phyloP scores from a whole-genome alignment of 331 rosid species.

The Malus hybrid region DNA sequence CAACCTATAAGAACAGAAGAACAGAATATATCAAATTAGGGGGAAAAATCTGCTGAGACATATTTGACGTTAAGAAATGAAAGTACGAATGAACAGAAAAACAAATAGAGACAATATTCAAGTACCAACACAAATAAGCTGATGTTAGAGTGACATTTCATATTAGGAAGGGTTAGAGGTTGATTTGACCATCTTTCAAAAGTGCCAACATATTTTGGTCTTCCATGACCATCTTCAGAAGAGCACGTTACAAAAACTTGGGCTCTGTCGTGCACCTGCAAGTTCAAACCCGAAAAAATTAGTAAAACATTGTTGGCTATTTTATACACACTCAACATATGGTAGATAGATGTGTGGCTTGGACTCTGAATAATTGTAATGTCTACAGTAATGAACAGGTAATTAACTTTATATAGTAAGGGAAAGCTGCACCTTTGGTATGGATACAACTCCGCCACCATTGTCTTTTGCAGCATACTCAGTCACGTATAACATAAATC shows the following conservation, averaged over 20 bases:
- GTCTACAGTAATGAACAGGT: background rate
- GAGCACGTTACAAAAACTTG: constrained; percentile 73
- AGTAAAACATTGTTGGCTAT: background rate
- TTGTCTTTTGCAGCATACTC: constrained; percentile 44
- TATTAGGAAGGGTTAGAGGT: constrained; percentile 52
- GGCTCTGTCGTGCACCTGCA: constrained; percentile 95
- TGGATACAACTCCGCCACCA: constrained; percentile 33
- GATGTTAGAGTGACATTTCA: constrained; percentile 44
- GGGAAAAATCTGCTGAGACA: background rate
- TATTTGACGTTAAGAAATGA: background rate
- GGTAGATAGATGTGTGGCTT: background rate
- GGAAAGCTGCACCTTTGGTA: constrained; percentile 57
- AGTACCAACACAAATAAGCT: constrained; percentile 68
- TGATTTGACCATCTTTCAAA: constrained; percentile 66
- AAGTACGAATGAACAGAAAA: background rate
- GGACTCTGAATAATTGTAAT: background rate
- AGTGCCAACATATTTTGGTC: constrained; percentile 63
- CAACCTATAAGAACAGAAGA: constrained; percentile 47
- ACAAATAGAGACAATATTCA: background rate
- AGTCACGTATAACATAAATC: constrained; percentile 60
- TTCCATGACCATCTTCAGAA: constrained; percentile 29
- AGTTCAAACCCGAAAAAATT: background rate
- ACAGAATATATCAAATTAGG: constrained; percentile 4
- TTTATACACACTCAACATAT: background rate
- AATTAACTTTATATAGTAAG: background rate